These are phyloP conservation scores for Serendipita sp. DNA, from an alignment of 768 basidiomycete species.

Conservation along the genomic window DNA sequence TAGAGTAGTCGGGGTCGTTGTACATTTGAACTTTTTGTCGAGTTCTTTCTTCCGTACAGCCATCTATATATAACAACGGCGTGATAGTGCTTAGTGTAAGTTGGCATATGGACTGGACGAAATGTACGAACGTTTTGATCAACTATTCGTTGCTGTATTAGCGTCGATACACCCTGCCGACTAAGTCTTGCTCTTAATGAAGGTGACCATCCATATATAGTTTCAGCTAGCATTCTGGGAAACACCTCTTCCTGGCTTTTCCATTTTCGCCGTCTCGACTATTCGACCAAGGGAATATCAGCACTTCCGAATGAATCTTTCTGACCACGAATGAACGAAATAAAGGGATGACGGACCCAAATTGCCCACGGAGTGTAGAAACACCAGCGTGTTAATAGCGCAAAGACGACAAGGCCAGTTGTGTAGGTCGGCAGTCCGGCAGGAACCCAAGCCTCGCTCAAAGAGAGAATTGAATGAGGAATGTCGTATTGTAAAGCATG, in stretches of 20 bases:
- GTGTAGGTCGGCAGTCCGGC: constrained; percentile 55
- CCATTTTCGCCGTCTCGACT: constrained; percentile 49
- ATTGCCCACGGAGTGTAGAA: constrained; percentile 53
- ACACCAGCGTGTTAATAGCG: constrained; percentile 41
- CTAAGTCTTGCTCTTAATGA: constrained; percentile 32
- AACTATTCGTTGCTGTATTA: constrained; percentile 25
- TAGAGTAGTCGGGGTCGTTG: constrained; percentile 39
- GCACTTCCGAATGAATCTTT: not conserved
- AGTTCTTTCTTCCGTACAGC: constrained; percentile 40
- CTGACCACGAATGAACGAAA: too few species aligned
- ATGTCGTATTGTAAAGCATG: not conserved
- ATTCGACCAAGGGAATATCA: constrained; percentile 11
- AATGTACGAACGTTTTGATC: constrained; percentile 7
- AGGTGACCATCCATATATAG: constrained; percentile 37
- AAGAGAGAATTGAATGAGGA: constrained; percentile 20
- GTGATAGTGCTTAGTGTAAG: not conserved
- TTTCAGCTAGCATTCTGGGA: constrained; percentile 44
- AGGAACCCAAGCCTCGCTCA: constrained; percentile 49
- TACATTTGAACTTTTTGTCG: constrained; percentile 41
- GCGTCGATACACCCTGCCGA: constrained; percentile 35
- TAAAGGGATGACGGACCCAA: constrained; percentile 41
- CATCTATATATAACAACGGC: constrained; percentile 27
- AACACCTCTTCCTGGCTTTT: constrained; percentile 38
- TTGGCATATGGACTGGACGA: constrained; percentile 9
- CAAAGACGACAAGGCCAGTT: constrained; percentile 55